Evolutionary conservation across 257 asterid genomes (phyloP), one percentile per base, ranked within the genome.

Genomic region (Capsicum chinense): DNA sequence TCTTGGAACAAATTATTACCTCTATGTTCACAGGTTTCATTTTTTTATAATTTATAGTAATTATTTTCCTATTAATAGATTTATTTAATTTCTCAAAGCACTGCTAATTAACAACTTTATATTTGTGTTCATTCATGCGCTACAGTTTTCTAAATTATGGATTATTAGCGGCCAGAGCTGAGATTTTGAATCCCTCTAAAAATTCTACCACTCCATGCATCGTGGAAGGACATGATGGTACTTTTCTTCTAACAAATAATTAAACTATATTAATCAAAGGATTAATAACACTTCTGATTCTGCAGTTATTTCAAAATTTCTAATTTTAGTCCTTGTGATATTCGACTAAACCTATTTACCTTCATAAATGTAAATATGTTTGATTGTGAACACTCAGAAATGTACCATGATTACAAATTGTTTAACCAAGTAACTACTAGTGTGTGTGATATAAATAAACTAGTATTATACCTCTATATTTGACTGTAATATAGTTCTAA

Each of bases 21-120:
- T 69, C 79, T 69, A 69, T 69, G 79, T 69, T 69, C 56, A 69
- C 79, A 69, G 79, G 79, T 69, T 69, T 3, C 56, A 69, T 16
- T 39, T 16, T 39, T 69, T 6, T 67, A 8, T 69, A 15, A 26
- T 69, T 39, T 69, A 42, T 69, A 42, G 12, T 26, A 13, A 35
- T 37, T 0, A 4, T 15, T n/a, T 37, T 68, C 16, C 16, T 16
- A 35, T 26, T 9, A 9, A 21, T 48, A 9, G 66, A 67, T 82
- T 66, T 7, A 13, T 69, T 39, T 69, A 33, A 35, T 35, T 67
- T 14, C 50, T 67, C 48, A 33, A 26, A 66, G 15, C n/a, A 33
- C 33, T 13, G 16, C 14, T 39, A 39, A 69, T 35, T 39, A 3
- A 39, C 54, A 37, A 68, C 26, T 68, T 39, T 37, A 11, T 37